Evolutionary conservation across 106 monocot species (phyloP).

Genomic region (Hemerocallis citrina): DNA sequence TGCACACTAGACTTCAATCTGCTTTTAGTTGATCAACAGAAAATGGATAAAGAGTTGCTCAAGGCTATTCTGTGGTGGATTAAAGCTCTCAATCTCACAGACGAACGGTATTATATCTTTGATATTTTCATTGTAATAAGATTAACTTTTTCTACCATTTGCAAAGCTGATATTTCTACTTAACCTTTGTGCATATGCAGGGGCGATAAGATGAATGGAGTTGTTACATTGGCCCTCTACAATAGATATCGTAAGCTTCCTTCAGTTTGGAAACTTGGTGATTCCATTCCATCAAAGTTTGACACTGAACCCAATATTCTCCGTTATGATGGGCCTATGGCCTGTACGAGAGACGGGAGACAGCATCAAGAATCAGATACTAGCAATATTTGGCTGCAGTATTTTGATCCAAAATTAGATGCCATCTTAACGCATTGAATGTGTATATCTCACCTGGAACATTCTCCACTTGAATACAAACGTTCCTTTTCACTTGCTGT

Average conservation of each 20-base stretch:
- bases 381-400: slow-evolving; percentile 45
- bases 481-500: not conserved
- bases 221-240: slow-evolving; percentile 43
- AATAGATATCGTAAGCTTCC: slow-evolving; percentile 50
- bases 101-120: slow-evolving; percentile 27
- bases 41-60: slow-evolving; percentile 25
- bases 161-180: too few relatives aligned
- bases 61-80: slow-evolving; percentile 64
- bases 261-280: slow-evolving; percentile 38
- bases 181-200: slow-evolving; percentile 16
- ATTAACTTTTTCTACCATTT: too few relatives aligned
- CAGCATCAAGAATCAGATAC: slow-evolving; percentile 9
- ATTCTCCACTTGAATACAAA: not conserved
- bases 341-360: slow-evolving; percentile 22
- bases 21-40: slow-evolving; percentile 43
- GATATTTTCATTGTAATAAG: too few relatives aligned
- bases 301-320: slow-evolving; percentile 29
- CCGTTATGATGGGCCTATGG: slow-evolving; percentile 47
- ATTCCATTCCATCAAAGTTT: not conserved
- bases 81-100: slow-evolving; percentile 40
- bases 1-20: slow-evolving; percentile 57
- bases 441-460: not conserved
- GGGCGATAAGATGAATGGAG: slow-evolving; percentile 19
- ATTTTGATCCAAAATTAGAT: slow-evolving; percentile 49
- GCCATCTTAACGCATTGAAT: slow-evolving; percentile 28